Base-by-base conservation (phyloP, 352 stramenopile species). In the Globisporangium ultimum region DNA sequence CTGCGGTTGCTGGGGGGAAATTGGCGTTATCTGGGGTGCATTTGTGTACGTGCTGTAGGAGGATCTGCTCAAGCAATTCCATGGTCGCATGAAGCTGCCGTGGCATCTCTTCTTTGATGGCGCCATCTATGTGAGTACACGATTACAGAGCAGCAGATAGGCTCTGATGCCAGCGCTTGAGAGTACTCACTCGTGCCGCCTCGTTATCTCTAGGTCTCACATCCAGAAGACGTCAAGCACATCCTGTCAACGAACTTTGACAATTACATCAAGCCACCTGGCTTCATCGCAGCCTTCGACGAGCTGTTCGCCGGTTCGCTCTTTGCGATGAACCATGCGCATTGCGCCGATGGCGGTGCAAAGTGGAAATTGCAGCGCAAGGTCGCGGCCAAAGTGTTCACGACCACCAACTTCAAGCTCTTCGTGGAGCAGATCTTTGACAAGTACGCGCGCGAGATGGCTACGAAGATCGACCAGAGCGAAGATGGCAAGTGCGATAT, bases 371-470 rank as follows among this genome's bases (percentile, higher is more conserved):
- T 87, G 11, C 84, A 95, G 55, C 76, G 84, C 49, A 95, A 95
- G 53, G 78, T 79, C 20, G 85, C 84, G 49, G 89, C 81, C 34
- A 89, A 93, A 55, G 91, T 97, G 24, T 95, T 96, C 43, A 93
- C 80, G 36, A 84, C 69, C 6, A 58, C 55, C 24, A 85, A 84
- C 40, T 84, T 88, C 20, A 74, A 73, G 38, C 55, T 66, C 1
- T 80, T 76, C 49, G 64, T 61, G 6, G 74, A 82, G 58, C 56
- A 80, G 62, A 54, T 83, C 1, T 81, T 88, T 52, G 56, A 57
- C 18, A 72, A 68, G 18, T 71, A 85, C 59, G 77, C 71, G 15
- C 24, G 55, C 5, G 45, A 71, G 11, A 72, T 58, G 14, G 53
- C 72, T 22, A 41, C 51, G 14, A 52, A 42, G 41, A 65, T 53